Conservation (phyloP, 306 rosid genomes). For the Quercus engelmannii region DNA sequence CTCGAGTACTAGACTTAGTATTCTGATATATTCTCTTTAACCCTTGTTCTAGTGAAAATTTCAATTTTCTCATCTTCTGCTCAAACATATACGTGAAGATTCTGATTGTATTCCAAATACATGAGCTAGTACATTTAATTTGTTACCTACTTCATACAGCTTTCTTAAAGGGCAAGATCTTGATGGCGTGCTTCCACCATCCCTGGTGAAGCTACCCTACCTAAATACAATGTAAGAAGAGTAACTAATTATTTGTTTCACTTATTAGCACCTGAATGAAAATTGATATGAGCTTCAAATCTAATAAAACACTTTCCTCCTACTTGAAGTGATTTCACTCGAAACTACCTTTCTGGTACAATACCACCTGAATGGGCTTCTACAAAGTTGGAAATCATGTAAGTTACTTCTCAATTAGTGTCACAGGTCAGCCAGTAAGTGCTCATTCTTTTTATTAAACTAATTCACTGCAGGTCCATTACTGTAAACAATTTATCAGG, state of each 20-base stretch:
- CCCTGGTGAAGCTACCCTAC: constrained; percentile 21
- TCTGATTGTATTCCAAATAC: too few relatives aligned
- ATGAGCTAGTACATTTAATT: too few relatives aligned
- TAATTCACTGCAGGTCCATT: constrained; percentile 18
- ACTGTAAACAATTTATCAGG: constrained; percentile 29
- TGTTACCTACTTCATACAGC: background rate
- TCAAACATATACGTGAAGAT: too few relatives aligned
- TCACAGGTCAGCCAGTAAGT: background rate
- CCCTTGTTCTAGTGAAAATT: too few relatives aligned
- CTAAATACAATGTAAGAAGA: constrained; percentile 11
- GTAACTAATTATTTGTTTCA: too few relatives aligned
- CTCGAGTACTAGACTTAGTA: too few relatives aligned
- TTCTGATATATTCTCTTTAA: too few relatives aligned
- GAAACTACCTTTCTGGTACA: constrained; percentile 24
- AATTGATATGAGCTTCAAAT: too few relatives aligned
- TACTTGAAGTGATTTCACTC: too few relatives aligned
- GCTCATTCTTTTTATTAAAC: background rate
- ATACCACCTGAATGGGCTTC: constrained; percentile 28
- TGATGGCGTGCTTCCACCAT: constrained; percentile 26
- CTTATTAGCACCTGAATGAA: too few relatives aligned
- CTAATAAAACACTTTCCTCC: too few relatives aligned
- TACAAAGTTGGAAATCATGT: constrained; percentile 18
- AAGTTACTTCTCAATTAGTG: background rate
- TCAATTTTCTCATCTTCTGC: too few relatives aligned
- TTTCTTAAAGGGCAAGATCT: constrained; percentile 23